These are phyloP conservation scores for Nicotiana undulata DNA, from an alignment of 257 asterid genomes.

Conservation along the genomic window DNA sequence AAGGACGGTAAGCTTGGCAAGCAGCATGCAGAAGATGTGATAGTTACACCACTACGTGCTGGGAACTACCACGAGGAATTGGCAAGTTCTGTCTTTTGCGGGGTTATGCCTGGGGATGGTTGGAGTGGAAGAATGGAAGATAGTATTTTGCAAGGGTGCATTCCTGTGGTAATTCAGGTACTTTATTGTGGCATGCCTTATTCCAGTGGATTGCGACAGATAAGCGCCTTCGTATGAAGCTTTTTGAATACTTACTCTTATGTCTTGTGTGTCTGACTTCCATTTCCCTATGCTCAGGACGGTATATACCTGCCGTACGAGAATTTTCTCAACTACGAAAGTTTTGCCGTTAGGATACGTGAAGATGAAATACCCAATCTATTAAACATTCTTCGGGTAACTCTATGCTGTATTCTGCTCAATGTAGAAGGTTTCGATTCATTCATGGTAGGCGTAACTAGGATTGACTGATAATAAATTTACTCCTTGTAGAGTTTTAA, in stretches of 20 bases:
- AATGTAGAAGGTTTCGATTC: background rate
- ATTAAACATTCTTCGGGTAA: constrained; percentile 71
- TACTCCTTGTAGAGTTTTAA: constrained; percentile 45
- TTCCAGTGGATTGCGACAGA: background rate
- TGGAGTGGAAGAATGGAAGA: constrained; percentile 99
- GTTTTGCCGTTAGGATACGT: constrained; percentile 80
- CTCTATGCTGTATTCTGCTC: constrained; percentile 16
- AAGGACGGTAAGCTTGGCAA: constrained; percentile 88
- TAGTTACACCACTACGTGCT: constrained; percentile 68
- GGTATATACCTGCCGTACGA: constrained; percentile 94
- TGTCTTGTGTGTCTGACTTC: background rate
- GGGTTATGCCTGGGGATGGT: constrained; percentile 99
- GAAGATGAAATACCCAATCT: constrained; percentile 86
- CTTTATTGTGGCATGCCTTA: background rate
- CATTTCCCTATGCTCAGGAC: constrained; percentile 40
- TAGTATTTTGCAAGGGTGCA: constrained; percentile 89
- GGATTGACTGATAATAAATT: constrained; percentile 12
- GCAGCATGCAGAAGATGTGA: constrained; percentile 67
- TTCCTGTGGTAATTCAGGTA: constrained; percentile 94
- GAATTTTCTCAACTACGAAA: constrained; percentile 69
- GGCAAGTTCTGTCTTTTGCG: constrained; percentile 77
- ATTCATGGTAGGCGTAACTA: background rate
- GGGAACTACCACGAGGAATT: constrained; percentile 61
- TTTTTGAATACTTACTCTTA: background rate
- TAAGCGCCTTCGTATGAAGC: background rate